Evolutionary conservation across 805 yeast species (phyloP).

Genomic region (Myxozyma neotropica): DNA sequence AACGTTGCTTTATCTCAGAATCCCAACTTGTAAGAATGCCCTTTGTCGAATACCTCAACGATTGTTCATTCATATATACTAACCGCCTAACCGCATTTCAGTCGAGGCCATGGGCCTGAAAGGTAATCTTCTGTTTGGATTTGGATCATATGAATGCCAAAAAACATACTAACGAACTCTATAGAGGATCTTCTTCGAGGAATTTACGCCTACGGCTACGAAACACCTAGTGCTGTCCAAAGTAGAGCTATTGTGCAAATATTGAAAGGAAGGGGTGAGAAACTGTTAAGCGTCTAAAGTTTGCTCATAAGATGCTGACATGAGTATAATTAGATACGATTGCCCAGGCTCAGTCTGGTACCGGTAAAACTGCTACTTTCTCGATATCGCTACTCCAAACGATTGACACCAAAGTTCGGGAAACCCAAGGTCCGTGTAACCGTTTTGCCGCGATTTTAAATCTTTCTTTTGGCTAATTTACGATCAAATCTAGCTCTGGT

Average conservation of each 20-base stretch:
- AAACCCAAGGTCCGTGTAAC: slow-evolving; percentile 33
- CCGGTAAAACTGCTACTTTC: slow-evolving; percentile 89
- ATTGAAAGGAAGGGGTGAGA: slow-evolving; percentile 57
- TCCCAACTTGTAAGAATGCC: slow-evolving; percentile 30
- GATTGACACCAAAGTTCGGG: slow-evolving; percentile 34
- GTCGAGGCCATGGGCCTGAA: slow-evolving; percentile 38
- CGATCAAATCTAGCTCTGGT: slow-evolving; percentile 80
- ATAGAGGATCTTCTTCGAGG: slow-evolving; percentile 51
- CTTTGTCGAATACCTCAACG: not conserved
- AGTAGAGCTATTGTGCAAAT: slow-evolving; percentile 79
- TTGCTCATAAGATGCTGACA: not conserved
- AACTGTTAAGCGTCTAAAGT: too few relatives aligned
- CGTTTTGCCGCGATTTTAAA: too few relatives aligned
- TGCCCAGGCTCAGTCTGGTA: slow-evolving; percentile 89
- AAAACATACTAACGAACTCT: not conserved
- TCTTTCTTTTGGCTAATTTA: slow-evolving; percentile 41
- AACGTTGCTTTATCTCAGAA: not conserved
- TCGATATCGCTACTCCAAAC: slow-evolving; percentile 56
- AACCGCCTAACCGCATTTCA: not conserved
- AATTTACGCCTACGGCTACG: slow-evolving; percentile 79
- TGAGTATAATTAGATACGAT: slow-evolving; percentile 52
- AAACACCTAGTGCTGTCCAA: slow-evolving; percentile 80
- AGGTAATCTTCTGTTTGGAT: slow-evolving; percentile 16
- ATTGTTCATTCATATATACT: not conserved
- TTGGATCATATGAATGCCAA: not conserved